phyloP scores from a whole-genome alignment of 768 basidiomycete species.

The Chlorophyllum brunneum region DNA sequence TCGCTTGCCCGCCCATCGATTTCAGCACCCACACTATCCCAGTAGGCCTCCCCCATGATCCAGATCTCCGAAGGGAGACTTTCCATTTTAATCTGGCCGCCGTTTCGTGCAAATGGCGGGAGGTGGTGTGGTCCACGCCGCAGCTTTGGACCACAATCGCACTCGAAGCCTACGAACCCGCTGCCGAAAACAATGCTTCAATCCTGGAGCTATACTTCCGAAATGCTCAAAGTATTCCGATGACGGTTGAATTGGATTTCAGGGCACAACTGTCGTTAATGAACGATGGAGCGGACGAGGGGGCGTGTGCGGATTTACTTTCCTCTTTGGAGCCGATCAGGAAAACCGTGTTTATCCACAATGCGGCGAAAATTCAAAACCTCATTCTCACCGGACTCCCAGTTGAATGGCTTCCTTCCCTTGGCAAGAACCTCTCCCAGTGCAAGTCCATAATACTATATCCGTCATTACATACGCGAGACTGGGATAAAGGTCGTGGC shows the following conservation, averaged over 20 bases:
- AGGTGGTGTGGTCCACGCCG: not conserved
- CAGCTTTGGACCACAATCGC: constrained; percentile 3
- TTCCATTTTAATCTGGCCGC: constrained; percentile 1
- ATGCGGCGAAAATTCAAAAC: not conserved
- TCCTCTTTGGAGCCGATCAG: not conserved
- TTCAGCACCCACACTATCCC: not conserved
- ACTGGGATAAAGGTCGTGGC: not conserved
- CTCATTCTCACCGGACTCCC: constrained; percentile 2
- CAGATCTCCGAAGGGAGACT: not conserved
- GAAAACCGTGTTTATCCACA: not conserved
- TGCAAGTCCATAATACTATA: not conserved
- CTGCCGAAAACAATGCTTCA: not conserved
- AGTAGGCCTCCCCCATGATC: too few relatives aligned
- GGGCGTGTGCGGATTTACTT: not conserved
- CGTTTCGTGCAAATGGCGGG: not conserved
- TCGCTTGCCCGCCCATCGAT: not conserved
- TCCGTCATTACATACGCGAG: not conserved
- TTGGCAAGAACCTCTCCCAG: not conserved
- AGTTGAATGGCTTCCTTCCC: not conserved
- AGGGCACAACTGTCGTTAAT: not conserved
- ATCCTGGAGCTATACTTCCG: not conserved
- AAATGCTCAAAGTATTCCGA: constrained; percentile 1
- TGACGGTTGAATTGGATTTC: not conserved
- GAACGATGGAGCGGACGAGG: not conserved
- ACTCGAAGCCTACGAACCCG: not conserved